Evolutionary conservation across 2,329 filamentous ascomycete species (phyloP), one percentile per base, ranked within the genome.

Genomic region (Alternaria rosae): DNA sequence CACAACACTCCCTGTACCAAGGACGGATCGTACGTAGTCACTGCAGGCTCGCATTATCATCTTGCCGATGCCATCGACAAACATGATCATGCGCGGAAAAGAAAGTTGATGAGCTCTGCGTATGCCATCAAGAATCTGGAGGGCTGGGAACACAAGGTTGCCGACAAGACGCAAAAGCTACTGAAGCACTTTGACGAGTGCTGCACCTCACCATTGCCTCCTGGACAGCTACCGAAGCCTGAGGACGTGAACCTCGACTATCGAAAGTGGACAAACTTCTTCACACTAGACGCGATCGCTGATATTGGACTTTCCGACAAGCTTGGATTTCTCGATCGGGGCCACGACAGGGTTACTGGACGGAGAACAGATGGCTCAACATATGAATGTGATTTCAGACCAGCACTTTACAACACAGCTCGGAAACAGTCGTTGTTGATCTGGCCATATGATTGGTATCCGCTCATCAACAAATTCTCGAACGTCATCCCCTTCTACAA

Each of bases 241-340:
- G 69, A 76, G 26, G 83, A 85, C 50, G 57, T 85, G 17, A 84
- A 77, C 0, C 76, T 87, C 17, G 83, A 87, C 66, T 84, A 83
- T 57, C 82, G 85, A 5, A 76, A 78, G 6, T 87, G 82, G 82
- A 79, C 81, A 23, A 87, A 86, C 72, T 85, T 85, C 76, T 87
- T 87, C 71, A 85, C 84, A 0, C 77, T 87, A 13, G 85, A 88
- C 59, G 85, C 84, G 3, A 87, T 87, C 53, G 84, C 83, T 15
- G 84, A 87, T 55, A 87, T 88, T 70, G 85, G 85, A 2, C 76
- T 87, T 0, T 82, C 79, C 1, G 81, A 85, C 54, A 79, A 78
- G n/a, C 79, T 87, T 2, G 82, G 84, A 1, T 84, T 86, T 62
- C 78, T 87, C 3, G 85, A 86, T 45, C 70, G 75, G 21, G 85